Conservation (phyloP, 257 asterid species). For the Scutellaria minor region DNA sequence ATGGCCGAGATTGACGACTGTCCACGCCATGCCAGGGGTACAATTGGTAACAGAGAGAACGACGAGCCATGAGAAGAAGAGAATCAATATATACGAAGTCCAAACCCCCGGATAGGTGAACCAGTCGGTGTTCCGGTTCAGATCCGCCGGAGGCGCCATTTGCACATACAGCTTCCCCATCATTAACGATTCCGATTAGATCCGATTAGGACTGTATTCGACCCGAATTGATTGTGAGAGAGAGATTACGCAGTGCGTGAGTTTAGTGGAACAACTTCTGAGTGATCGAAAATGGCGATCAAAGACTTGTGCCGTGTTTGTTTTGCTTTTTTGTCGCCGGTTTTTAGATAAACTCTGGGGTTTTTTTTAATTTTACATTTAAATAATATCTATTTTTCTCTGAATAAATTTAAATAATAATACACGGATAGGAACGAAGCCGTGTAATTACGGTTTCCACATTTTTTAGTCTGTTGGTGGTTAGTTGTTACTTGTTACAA, state of each 20-base stretch:
- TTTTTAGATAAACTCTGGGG: slow-evolving; percentile 13
- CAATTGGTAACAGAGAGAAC: slow-evolving; percentile 81
- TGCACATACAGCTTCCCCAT: slow-evolving; percentile 85
- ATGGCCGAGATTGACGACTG: slow-evolving; percentile 80
- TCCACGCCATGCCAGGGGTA: slow-evolving; percentile 95
- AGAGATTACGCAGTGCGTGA: background rate
- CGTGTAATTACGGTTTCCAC: slow-evolving; percentile 1
- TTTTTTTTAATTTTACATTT: background rate
- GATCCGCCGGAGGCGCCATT: slow-evolving; percentile 86
- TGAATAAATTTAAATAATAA: background rate
- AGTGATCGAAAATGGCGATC: slow-evolving; percentile 25
- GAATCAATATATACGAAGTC: slow-evolving; percentile 85
- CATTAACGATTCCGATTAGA: slow-evolving; percentile 19
- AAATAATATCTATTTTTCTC: background rate
- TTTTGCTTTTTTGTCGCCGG: slow-evolving; percentile 1
- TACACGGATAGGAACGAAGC: background rate
- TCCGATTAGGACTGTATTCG: slow-evolving; percentile 22
- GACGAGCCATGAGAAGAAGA: slow-evolving; percentile 84
- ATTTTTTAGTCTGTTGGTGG: background rate
- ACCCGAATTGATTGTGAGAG: slow-evolving; percentile 18
- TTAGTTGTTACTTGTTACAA: no score
- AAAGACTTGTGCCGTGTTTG: slow-evolving; percentile 35
- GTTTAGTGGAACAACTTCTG: slow-evolving; percentile 13
- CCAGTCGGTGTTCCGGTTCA: slow-evolving; percentile 95
- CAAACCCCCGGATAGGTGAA: slow-evolving; percentile 95